Conservation (phyloP, 805 yeast species). For the Wickerhamomyces subpelliculosus region DNA sequence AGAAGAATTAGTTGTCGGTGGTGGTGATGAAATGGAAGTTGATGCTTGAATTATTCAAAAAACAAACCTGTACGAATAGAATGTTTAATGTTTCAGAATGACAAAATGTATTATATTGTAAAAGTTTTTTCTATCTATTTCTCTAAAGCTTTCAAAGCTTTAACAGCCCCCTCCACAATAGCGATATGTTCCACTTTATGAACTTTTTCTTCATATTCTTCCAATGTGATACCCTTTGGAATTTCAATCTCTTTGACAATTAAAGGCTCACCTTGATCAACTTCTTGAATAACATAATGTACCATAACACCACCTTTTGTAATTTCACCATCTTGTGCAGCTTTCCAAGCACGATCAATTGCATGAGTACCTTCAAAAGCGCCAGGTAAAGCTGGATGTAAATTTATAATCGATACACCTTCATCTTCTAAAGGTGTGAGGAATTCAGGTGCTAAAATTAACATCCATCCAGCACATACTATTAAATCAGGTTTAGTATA, state of each 20-base stretch:
- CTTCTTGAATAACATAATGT: constrained; percentile 93
- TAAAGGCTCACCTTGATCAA: constrained; percentile 88
- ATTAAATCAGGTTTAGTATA: constrained; percentile 68
- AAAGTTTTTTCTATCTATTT: neutral
- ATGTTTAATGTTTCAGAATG: neutral
- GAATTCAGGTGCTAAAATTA: constrained; percentile 76
- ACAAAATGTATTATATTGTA: neutral
- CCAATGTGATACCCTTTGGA: constrained; percentile 65
- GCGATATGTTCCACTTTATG: constrained; percentile 84
- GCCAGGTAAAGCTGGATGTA: constrained; percentile 97
- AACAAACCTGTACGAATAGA: neutral
- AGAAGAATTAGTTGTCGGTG: constrained; percentile 45
- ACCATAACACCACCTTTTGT: constrained; percentile 90
- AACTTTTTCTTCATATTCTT: constrained; percentile 74
- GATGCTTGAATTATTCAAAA: constrained; percentile 22
- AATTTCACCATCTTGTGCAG: constrained; percentile 80
- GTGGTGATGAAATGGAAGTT: constrained; percentile 43
- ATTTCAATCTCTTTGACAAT: constrained; percentile 74
- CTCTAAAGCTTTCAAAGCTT: constrained; percentile 34
- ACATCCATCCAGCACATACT: constrained; percentile 99
- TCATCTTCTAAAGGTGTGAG: constrained; percentile 55
- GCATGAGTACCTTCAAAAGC: constrained; percentile 97
- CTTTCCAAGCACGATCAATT: constrained; percentile 92
- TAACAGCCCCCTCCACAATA: constrained; percentile 83
- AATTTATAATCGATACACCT: constrained; percentile 74